phyloP scores from a whole-genome alignment of 106 monocot species.

The Posidonia australis region DNA sequence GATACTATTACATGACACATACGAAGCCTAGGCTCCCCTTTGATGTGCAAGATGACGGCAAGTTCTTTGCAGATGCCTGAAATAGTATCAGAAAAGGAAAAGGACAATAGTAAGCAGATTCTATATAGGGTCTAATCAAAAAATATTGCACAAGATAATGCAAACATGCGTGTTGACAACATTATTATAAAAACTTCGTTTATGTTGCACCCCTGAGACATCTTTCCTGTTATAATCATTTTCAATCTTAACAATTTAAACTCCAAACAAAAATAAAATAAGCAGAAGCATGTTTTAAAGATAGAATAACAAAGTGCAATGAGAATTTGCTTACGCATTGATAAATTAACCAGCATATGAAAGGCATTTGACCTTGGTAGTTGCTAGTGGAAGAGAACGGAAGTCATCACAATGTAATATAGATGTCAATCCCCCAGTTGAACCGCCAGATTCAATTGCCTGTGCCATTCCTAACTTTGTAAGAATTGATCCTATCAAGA shows the following conservation, averaged over 20 bases:
- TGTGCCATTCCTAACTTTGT: slow-evolving; percentile 12
- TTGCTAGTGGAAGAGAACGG: slow-evolving; percentile 47
- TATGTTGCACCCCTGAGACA: slow-evolving; percentile 40
- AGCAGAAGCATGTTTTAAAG: neutral
- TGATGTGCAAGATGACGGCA: slow-evolving; percentile 70
- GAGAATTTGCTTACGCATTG: slow-evolving; percentile 44
- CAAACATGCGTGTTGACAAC: slow-evolving; percentile 67
- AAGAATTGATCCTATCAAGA: neutral
- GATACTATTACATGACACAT: neutral
- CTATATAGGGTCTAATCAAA: too few relatives aligned
- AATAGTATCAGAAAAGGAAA: slow-evolving; percentile 2
- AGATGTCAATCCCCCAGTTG: slow-evolving; percentile 80
- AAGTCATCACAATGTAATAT: slow-evolving; percentile 88
- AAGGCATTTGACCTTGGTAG: slow-evolving; percentile 77
- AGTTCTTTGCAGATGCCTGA: slow-evolving; percentile 82
- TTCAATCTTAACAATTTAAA: neutral
- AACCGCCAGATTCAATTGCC: slow-evolving; percentile 88
- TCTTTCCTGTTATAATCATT: slow-evolving; percentile 44
- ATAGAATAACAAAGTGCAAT: too few relatives aligned
- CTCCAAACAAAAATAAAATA: neutral
- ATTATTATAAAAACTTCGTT: slow-evolving; percentile 32
- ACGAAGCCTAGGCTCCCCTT: slow-evolving; percentile 50
- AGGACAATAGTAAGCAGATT: too few relatives aligned
- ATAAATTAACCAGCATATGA: slow-evolving; percentile 96
- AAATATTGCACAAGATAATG: neutral